A percentile compares a stretch with the other conserved stretches of the same genome.
Evolutionary conservation across 2,329 filamentous ascomycete genomes (phyloP).

Genomic region (Huntiella decipiens): DNA sequence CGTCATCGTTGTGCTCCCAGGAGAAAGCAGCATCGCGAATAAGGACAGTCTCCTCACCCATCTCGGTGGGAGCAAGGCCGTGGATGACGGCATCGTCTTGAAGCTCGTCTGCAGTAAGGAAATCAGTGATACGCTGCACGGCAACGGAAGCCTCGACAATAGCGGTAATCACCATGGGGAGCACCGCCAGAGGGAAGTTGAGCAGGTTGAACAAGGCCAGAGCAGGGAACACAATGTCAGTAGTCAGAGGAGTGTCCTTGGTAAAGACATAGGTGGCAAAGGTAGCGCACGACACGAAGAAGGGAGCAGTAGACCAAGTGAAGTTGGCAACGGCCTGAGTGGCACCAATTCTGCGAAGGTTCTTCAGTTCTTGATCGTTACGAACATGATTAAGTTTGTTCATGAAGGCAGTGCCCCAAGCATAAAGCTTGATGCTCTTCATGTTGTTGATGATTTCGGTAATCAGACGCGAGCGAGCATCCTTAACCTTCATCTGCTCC

Average conservation of each 20-base stretch:
- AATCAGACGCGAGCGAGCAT: constrained; percentile 77
- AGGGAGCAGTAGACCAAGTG: constrained; percentile 93
- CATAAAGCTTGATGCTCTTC: constrained; percentile 98
- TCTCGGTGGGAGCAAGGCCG: constrained; percentile 50
- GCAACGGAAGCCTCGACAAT: constrained; percentile 94
- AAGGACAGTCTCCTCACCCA: constrained; percentile 69
- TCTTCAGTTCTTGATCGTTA: constrained; percentile 91
- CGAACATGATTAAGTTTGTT: constrained; percentile 90
- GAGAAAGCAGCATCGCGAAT: constrained; percentile 79
- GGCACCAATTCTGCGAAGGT: constrained; percentile 85
- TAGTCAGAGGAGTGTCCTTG: constrained; percentile 61
- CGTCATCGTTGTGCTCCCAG: constrained; percentile 70
- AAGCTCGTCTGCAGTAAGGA: constrained; percentile 73
- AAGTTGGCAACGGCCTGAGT: constrained; percentile 91
- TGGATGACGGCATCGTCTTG: constrained; percentile 63
- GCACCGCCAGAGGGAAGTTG: constrained; percentile 79
- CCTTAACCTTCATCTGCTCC: constrained; percentile 98
- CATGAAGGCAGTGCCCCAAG: constrained; percentile 94
- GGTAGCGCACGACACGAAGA: constrained; percentile 90
- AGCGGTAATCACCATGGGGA: constrained; percentile 95
- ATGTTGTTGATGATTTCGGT: constrained; percentile 98
- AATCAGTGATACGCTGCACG: constrained; percentile 66
- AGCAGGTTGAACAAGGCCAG: constrained; percentile 88
- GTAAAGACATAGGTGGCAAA: constrained; percentile 89
- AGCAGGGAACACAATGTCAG: constrained; percentile 89